Base-by-base conservation (phyloP, 345 rosid species). In the Populus tremula region DNA sequence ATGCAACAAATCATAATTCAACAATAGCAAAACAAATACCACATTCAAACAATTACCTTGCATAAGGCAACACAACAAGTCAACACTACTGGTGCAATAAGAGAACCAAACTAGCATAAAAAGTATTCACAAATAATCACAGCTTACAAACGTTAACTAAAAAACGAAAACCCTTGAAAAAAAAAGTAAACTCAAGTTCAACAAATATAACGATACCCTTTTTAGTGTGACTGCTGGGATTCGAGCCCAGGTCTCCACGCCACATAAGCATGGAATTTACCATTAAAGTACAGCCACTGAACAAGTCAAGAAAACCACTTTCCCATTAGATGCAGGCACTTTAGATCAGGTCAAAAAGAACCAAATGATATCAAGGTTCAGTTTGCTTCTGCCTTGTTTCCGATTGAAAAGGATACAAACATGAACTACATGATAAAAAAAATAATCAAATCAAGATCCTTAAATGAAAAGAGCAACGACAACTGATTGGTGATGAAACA, bases 221-320 rank as follows among this genome's bases (percentile, higher is more conserved):
- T 17, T 18, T 18, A 18, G n/a, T 53, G 91, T 88, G 92, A 92
- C 94, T 90, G 91, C 88, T 93, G 87, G 93, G 94, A 91, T 88
- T 93, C 92, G 88, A 91, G 92, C 93, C 92, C 87, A 89, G 91
- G 89, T 90, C 97, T 88, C 89, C 87, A 68, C 29, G 5, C 41
- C 31, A 10, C 43, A 12, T 20, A 7, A 14, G 78, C 53, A 76
- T 74, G 74, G 82, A 64, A 79, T 79, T 79, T 74, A 79, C 78
- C 82, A 62, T 31, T 62, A 79, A 79, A 74, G 33, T 74, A 74
- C 71, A 79, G 78, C 75, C 78, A 79, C 78, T 6, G 10, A 74
- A 54, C 0, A 10, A 12, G 18, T 8, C 6, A 21, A n/a, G 0
- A 49, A 56, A 35, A 35, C 29, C 23, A 31, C 4, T 23, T 36